These are phyloP conservation scores for Casuarina glauca DNA, from an alignment of 306 rosid species.

Conservation along the genomic window DNA sequence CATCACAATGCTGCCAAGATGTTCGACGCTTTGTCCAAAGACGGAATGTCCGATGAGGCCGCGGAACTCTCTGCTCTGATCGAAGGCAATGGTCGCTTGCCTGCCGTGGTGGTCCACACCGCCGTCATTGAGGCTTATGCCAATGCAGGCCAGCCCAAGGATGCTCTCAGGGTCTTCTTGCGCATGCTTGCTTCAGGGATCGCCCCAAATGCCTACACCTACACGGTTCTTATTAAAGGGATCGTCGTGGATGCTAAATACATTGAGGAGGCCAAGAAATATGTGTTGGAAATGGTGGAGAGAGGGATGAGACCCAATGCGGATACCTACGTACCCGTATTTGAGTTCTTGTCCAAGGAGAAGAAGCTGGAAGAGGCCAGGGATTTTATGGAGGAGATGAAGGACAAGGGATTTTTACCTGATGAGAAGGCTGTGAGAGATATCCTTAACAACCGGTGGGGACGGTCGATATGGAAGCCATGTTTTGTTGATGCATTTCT, in stretches of 20 bases:
- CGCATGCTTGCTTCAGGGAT: conserved; percentile 80
- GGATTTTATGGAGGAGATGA: conserved; percentile 50
- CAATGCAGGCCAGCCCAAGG: conserved; percentile 58
- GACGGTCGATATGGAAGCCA: background rate
- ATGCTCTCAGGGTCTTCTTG: conserved; percentile 60
- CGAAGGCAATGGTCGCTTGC: conserved; percentile 76
- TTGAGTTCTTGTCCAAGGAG: conserved; percentile 59
- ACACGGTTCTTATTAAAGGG: conserved; percentile 55
- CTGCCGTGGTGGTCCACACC: conserved; percentile 75
- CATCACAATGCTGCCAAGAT: conserved; percentile 67
- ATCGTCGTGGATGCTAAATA: conserved; percentile 41
- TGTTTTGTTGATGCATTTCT: background rate
- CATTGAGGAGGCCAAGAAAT: conserved; percentile 49
- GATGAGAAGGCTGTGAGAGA: conserved; percentile 59
- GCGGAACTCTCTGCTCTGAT: conserved; percentile 64
- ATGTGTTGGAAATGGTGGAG: conserved; percentile 61
- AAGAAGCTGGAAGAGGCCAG: conserved; percentile 52
- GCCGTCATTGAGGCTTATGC: conserved; percentile 71
- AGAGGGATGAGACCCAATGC: conserved; percentile 75
- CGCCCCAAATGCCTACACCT: conserved; percentile 68
- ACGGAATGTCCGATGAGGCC: conserved; percentile 78
- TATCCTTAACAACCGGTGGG: conserved; percentile 17
- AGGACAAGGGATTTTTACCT: conserved; percentile 55
- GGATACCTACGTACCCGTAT: conserved; percentile 44
- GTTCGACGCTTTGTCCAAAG: conserved; percentile 89